These are phyloP conservation scores for Chlorella variabilis DNA, from an alignment of 163 green algal genomes.

Conservation along the genomic window DNA sequence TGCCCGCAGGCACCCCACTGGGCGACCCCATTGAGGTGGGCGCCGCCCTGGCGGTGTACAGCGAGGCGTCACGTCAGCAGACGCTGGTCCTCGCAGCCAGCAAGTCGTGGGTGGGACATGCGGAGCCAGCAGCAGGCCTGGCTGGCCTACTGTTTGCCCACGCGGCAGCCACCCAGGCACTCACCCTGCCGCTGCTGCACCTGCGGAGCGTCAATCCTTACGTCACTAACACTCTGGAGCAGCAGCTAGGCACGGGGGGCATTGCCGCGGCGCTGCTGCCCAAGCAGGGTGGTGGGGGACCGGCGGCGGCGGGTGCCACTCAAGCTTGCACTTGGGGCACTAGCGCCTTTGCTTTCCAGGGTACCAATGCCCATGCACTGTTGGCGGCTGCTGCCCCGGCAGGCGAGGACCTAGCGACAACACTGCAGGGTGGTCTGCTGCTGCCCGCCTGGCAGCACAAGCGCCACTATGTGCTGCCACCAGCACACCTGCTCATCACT, in stretches of 20 bases:
- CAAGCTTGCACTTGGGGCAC: constrained; percentile 43
- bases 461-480: constrained; percentile 44
- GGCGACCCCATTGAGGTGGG: constrained; percentile 81
- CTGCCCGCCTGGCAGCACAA: constrained; percentile 36
- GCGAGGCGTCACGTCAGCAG: constrained; percentile 3
- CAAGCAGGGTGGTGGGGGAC: constrained; percentile 21
- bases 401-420: not conserved
- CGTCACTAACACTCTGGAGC: constrained; percentile 51
- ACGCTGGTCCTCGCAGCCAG: constrained; percentile 40
- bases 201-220: constrained; percentile 82
- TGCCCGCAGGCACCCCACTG: constrained; percentile 58
- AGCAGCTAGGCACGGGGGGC: constrained; percentile 14
- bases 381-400: not conserved
- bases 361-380: not conserved
- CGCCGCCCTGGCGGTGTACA: constrained; percentile 51
- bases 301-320: not conserved
- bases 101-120: constrained; percentile 66
- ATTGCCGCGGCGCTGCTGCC: constrained; percentile 28
- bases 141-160: constrained; percentile 55
- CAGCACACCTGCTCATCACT: constrained; percentile 40
- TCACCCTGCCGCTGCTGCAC: constrained; percentile 61
- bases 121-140: constrained; percentile 61
- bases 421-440: not conserved
- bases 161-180: not conserved
- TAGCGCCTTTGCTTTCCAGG: constrained; percentile 81